Evolutionary conservation across 2,329 filamentous ascomycete genomes (phyloP).

Genomic region (Cercospora nicotianae): DNA sequence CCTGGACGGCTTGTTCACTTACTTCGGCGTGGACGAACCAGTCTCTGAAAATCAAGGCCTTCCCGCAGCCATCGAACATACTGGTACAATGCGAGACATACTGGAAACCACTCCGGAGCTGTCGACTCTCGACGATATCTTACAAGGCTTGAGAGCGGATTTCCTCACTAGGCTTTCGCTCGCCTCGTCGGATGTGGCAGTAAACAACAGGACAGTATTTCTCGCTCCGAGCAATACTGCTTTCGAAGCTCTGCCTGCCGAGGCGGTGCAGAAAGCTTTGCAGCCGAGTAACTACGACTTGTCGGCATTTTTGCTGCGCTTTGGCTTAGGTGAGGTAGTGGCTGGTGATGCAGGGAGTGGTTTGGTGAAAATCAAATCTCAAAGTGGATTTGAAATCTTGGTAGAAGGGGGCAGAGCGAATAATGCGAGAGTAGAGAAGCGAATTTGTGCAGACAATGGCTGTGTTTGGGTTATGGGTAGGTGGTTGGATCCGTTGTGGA

Average conservation of each 20-base stretch:
- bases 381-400: slow-evolving; percentile 16
- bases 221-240: slow-evolving; percentile 22
- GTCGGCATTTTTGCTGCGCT: slow-evolving; percentile 13
- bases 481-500: slow-evolving; percentile 23
- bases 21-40: slow-evolving; percentile 15
- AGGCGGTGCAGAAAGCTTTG: slow-evolving; percentile 1
- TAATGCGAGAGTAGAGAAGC: slow-evolving; percentile 19
- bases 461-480: slow-evolving; percentile 23
- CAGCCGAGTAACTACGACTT: slow-evolving; percentile 16
- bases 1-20: slow-evolving; percentile 17
- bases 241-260: slow-evolving; percentile 16
- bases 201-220: slow-evolving; percentile 10
- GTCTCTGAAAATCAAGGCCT: neutral
- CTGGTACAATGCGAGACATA: slow-evolving; percentile 18
- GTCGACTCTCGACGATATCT: slow-evolving; percentile 7
- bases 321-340: slow-evolving; percentile 16
- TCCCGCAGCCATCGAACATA: neutral
- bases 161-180: slow-evolving; percentile 18
- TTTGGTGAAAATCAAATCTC: neutral
- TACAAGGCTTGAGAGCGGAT: slow-evolving; percentile 7
- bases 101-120: slow-evolving; percentile 9
- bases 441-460: slow-evolving; percentile 22
- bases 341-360: neutral
- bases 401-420: slow-evolving; percentile 4
- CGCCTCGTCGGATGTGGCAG: neutral